Percentiles rank a stretch among this genome's conserved stretches.
Evolutionary conservation across 164 flowering plant genomes (phyloP).

Genomic region (Vitis amurensis): DNA sequence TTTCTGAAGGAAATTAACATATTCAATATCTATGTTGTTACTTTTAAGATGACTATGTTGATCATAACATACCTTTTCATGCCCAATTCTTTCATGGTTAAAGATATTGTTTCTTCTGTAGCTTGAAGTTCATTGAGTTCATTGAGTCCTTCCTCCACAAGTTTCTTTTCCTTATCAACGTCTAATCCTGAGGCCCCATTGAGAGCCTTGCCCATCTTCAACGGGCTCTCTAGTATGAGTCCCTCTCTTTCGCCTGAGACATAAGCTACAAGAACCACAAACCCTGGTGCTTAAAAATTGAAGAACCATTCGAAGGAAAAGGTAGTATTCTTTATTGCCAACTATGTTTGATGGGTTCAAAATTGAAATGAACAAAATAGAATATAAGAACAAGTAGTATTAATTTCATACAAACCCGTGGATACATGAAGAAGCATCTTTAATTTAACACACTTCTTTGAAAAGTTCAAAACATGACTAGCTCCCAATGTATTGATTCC

Average conservation of each 20-base stretch:
- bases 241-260: slow-evolving; percentile 59
- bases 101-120: slow-evolving; percentile 21
- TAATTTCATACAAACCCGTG: slow-evolving; percentile 41
- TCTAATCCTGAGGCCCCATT: slow-evolving; percentile 42
- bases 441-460: slow-evolving; percentile 52
- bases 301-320: too few relatives aligned
- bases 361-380: not conserved
- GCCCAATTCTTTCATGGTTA: slow-evolving; percentile 61
- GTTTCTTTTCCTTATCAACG: slow-evolving; percentile 38
- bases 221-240: slow-evolving; percentile 47
- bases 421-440: slow-evolving; percentile 57
- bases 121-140: slow-evolving; percentile 33
- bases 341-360: too few relatives aligned
- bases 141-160: slow-evolving; percentile 35
- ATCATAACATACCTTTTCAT: slow-evolving; percentile 41
- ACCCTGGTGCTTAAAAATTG: too few relatives aligned
- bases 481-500: slow-evolving; percentile 57
- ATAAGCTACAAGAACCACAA: slow-evolving; percentile 40
- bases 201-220: slow-evolving; percentile 51
- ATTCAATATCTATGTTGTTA: too few relatives aligned
- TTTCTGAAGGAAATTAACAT: too few relatives aligned
- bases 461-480: slow-evolving; percentile 47
- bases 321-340: too few relatives aligned
- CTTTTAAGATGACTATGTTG: too few relatives aligned
- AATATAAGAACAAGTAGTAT: not conserved